Percentiles rank a stretch among this genome's conserved stretches.
These are phyloP conservation scores for Sphenostylis stenocarpa DNA, from an alignment of 306 rosid species.

Conservation along the genomic window DNA sequence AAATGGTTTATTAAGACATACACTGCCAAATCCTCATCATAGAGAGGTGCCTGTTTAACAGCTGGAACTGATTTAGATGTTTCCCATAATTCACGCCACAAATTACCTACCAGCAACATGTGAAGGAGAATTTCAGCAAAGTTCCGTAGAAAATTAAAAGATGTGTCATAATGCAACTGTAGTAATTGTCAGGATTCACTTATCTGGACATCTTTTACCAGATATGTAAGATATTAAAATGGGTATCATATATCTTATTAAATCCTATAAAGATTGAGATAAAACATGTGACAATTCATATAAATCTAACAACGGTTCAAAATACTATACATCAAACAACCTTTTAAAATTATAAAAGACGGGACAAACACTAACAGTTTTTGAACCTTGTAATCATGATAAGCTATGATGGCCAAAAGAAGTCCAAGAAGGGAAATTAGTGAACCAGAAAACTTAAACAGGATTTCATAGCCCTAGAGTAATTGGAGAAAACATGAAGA, in stretches of 20 bases:
- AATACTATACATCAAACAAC: too few relatives aligned
- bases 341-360: too few relatives aligned
- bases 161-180: background rate
- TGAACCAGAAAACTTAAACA: too few relatives aligned
- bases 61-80: constrained; percentile 93
- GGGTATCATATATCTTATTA: background rate
- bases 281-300: background rate
- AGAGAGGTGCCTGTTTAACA: constrained; percentile 89
- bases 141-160: background rate
- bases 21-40: constrained; percentile 98
- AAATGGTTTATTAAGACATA: constrained; percentile 41
- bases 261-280: background rate
- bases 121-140: constrained; percentile 5
- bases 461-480: too few relatives aligned
- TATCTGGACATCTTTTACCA: background rate
- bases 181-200: background rate
- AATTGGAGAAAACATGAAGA: too few relatives aligned
- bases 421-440: too few relatives aligned
- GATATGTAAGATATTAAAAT: background rate
- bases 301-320: too few relatives aligned
- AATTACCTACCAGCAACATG: constrained; percentile 64
- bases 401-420: too few relatives aligned
- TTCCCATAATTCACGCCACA: constrained; percentile 95
- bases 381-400: too few relatives aligned
- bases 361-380: too few relatives aligned